A percentile compares a stretch with the other conserved stretches of the same genome.
Evolutionary conservation across 352 stramenopile genomes (phyloP).

Genomic region (Peronosclerospora sorghi): DNA sequence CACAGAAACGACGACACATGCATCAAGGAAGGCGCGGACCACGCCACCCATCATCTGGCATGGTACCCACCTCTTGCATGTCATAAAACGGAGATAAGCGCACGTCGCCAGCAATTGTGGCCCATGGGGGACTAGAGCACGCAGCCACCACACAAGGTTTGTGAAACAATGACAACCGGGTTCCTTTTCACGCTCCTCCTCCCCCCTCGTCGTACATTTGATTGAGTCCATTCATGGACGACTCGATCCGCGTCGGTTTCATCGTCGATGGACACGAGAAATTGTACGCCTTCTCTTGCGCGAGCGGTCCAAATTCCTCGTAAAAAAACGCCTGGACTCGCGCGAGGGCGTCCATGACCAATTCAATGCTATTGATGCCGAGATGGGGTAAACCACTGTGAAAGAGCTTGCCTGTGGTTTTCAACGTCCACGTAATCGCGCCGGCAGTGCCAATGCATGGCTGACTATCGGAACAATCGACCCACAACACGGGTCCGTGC

Average conservation of each 20-base stretch:
- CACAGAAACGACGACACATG: background rate
- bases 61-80: conserved; percentile 71
- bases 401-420: conserved; percentile 87
- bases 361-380: conserved; percentile 85
- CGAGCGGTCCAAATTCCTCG: conserved; percentile 72
- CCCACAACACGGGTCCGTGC: conserved; percentile 87
- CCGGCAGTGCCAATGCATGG: conserved; percentile 87
- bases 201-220: conserved; percentile 62
- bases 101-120: conserved; percentile 83
- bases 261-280: conserved; percentile 84
- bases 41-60: too few relatives aligned
- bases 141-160: too few relatives aligned
- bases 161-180: background rate
- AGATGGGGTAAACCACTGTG: conserved; percentile 85
- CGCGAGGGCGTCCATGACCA: conserved; percentile 75
- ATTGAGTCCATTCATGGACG: conserved; percentile 68
- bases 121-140: conserved; percentile 66
- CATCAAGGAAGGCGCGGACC: too few relatives aligned
- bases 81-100: conserved; percentile 89
- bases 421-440: conserved; percentile 82
- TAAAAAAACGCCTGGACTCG: conserved; percentile 88
- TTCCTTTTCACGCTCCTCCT: too few relatives aligned
- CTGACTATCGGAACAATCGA: conserved; percentile 88
- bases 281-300: conserved; percentile 84
- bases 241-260: conserved; percentile 81